Conservation (phyloP, 2,329 filamentous ascomycete species). For the Curvularia spicifera region DNA sequence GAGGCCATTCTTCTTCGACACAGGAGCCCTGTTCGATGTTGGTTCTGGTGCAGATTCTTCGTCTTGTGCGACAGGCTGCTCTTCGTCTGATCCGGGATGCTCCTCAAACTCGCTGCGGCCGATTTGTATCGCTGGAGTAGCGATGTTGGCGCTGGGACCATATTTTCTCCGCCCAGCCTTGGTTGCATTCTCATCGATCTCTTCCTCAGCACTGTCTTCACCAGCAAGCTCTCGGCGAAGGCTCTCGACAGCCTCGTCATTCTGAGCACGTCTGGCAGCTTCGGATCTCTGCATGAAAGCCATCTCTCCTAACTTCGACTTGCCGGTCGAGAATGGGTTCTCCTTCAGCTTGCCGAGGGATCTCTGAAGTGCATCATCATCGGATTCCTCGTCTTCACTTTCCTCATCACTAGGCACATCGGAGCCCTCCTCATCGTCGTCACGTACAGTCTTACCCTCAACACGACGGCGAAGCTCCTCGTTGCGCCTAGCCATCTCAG, state of each 20-base stretch:
- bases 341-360: constrained; percentile 49
- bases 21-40: constrained; percentile 14
- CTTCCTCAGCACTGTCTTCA: constrained; percentile 61
- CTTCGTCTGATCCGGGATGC: constrained; percentile 57
- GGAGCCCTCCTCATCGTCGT: constrained; percentile 58
- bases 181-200: constrained; percentile 60
- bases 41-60: constrained; percentile 30
- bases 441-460: constrained; percentile 68
- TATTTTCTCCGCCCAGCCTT: constrained; percentile 75
- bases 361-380: constrained; percentile 41
- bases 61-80: constrained; percentile 32
- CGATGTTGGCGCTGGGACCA: constrained; percentile 58
- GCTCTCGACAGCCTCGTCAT: constrained; percentile 70
- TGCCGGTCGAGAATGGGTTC: constrained; percentile 63
- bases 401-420: constrained; percentile 58
- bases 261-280: constrained; percentile 74
- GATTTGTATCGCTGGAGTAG: constrained; percentile 39
- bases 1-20: constrained; percentile 19
- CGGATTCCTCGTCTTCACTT: constrained; percentile 65
- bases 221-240: constrained; percentile 72
- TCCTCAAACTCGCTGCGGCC: constrained; percentile 67
- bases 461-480: constrained; percentile 82
- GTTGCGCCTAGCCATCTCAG: constrained; percentile 80
- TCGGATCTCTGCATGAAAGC: constrained; percentile 95
- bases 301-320: constrained; percentile 77